Evolutionary conservation across 306 rosid species (phyloP).

Genomic region (Malus orientalis): DNA sequence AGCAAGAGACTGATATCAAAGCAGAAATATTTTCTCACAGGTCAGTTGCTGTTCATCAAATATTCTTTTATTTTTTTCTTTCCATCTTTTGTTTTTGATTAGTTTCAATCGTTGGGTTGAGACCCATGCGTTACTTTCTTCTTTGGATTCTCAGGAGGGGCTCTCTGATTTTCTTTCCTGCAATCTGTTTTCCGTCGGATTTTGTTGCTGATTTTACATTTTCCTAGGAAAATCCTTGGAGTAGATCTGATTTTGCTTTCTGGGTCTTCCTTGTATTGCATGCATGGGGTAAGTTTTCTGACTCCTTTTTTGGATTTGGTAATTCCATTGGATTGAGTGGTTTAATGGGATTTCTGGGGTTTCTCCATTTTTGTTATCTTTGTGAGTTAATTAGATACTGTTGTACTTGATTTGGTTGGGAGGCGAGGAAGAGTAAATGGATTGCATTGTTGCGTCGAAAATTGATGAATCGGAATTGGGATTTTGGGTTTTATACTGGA

Average conservation of each 20-base stretch:
- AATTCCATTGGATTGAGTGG: neutral
- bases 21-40: neutral
- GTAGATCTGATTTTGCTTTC: conserved; percentile 20
- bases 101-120: neutral
- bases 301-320: conserved; percentile 8
- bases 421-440: neutral
- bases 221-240: conserved; percentile 2
- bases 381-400: neutral
- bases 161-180: conserved; percentile 24
- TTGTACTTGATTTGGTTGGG: neutral
- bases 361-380: neutral
- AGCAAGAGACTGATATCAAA: neutral
- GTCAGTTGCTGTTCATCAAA: neutral
- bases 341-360: neutral
- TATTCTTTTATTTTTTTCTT: neutral
- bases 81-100: neutral
- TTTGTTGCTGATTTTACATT: conserved; percentile 7
- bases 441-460: neutral
- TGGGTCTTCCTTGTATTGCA: conserved; percentile 20
- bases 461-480: neutral
- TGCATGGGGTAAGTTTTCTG: conserved; percentile 57
- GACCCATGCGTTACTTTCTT: neutral
- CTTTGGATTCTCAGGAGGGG: conserved; percentile 14
- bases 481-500: neutral
- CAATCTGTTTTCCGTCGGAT: conserved; percentile 14